phyloP scores from a whole-genome alignment of 352 stramenopile species.

The Pythium rishiriense region DNA sequence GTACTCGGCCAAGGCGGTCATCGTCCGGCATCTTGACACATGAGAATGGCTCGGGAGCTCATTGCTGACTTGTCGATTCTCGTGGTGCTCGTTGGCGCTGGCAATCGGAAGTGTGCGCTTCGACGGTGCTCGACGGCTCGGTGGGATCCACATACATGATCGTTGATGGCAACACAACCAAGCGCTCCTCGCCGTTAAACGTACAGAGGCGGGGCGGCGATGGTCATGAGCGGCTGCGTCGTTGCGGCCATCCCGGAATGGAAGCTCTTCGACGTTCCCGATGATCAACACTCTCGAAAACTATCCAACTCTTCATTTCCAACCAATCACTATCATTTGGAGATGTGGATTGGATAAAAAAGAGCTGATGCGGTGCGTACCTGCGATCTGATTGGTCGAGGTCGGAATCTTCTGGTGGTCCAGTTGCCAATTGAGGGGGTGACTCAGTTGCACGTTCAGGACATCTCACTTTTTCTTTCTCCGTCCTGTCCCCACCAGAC shows the following conservation, averaged over 20 bases:
- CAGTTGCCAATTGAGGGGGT: slow-evolving; percentile 18
- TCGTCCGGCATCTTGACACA: slow-evolving; percentile 30
- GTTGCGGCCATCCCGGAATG: neutral
- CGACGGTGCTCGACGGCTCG: neutral
- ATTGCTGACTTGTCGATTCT: no score
- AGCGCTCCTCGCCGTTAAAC: neutral
- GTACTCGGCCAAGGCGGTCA: slow-evolving; percentile 45
- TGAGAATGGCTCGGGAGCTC: no score
- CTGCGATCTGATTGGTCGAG: slow-evolving; percentile 18
- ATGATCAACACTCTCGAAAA: slow-evolving; percentile 12
- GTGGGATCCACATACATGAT: slow-evolving; percentile 8
- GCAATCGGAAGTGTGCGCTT: no score
- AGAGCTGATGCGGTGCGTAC: neutral
- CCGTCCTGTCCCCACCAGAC: no score
- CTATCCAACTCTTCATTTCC: slow-evolving; percentile 14
- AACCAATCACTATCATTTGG: slow-evolving; percentile 5
- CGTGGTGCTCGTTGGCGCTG: neutral
- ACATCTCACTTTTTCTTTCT: slow-evolving; percentile 12
- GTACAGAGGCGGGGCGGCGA: slow-evolving; percentile 3
- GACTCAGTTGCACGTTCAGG: slow-evolving; percentile 13
- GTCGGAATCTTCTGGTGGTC: slow-evolving; percentile 17
- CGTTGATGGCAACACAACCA: neutral
- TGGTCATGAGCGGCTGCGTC: neutral
- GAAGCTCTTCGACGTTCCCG: slow-evolving; percentile 21
- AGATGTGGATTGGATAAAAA: slow-evolving; percentile 13